Evolutionary conservation across 208 protist species (phyloP), one percentile per base, ranked within the genome.

Genomic region (Acanthamoeba royreba): DNA sequence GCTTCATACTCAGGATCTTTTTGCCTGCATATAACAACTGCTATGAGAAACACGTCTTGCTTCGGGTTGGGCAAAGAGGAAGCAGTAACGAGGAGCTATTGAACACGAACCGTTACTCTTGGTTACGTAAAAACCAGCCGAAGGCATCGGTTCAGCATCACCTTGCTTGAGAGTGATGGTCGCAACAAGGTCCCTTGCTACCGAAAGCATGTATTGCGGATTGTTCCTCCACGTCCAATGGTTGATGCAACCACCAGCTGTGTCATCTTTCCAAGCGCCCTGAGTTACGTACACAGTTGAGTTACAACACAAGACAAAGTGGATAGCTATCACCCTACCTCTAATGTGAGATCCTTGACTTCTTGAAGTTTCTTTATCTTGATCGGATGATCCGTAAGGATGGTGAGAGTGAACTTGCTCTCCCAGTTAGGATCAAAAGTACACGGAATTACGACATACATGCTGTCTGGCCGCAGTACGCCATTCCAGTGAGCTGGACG

Each of bases 281-380:
- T 87, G 31, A 19, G 13, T 9, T 19, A 19, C 49, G 49, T 55
- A 25, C 49, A 55, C 49, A 55, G 13, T 55, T 55, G 49, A 19
- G 11, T 74, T 15, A 28, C 11, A 74, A 13, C 9, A 74, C 22
- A 13, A 38, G 8, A 40, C 63, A 25, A 8, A 40, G 55, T 74
- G 3, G 33, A 7, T 43, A n/a, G n/a, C n/a, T n/a, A n/a, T n/a
- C n/a, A n/a, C n/a, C n/a, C n/a, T n/a, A 77, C 66, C 66, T 77
- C 66, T 31, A 77, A 40, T 31, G 77, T 61, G 43, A 87, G 77
- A 25, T 58, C 77, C 47, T 87, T 49, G 77, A 58, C 77, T 31
- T 87, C 77, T 42, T 87, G 77, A 3, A 87, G 47, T 46, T 87
- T 87, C 47, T 87, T 87, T 40, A 87, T 87, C 31, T 87, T 87